Conservation (phyloP, 148 eudicot genomes). For the Selenicereus undatus region DNA sequence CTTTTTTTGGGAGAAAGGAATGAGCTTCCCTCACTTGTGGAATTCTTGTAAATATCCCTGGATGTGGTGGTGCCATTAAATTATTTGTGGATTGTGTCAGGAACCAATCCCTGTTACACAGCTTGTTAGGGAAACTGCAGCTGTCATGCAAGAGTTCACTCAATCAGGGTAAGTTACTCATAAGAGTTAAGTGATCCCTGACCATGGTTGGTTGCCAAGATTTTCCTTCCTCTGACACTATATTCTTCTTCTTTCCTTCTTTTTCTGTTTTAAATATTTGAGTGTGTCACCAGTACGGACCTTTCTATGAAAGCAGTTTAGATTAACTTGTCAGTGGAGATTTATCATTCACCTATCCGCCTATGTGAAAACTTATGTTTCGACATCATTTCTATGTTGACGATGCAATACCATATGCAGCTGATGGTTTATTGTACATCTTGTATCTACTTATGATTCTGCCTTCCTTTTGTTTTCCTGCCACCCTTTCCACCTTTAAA, state of each 20-base stretch:
- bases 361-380: background rate
- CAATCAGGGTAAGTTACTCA: conserved; percentile 75
- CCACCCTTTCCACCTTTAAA: background rate
- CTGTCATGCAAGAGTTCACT: conserved; percentile 99
- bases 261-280: no score
- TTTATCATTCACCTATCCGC: background rate
- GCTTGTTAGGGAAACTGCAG: conserved; percentile 97
- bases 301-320: background rate
- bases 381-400: background rate
- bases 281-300: background rate
- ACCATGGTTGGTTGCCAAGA: background rate
- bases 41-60: background rate
- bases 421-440: background rate
- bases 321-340: background rate
- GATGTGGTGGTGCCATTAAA: background rate
- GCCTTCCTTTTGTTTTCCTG: background rate
- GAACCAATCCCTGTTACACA: conserved; percentile 96
- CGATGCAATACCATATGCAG: background rate
- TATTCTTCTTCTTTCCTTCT: background rate
- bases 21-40: background rate
- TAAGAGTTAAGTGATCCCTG: background rate
- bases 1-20: background rate
- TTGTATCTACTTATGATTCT: background rate
- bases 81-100: conserved; percentile 27
- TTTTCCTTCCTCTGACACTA: background rate